phyloP scores from a whole-genome alignment of 2,329 filamentous ascomycete species.

The Aspergillus intermedius region DNA sequence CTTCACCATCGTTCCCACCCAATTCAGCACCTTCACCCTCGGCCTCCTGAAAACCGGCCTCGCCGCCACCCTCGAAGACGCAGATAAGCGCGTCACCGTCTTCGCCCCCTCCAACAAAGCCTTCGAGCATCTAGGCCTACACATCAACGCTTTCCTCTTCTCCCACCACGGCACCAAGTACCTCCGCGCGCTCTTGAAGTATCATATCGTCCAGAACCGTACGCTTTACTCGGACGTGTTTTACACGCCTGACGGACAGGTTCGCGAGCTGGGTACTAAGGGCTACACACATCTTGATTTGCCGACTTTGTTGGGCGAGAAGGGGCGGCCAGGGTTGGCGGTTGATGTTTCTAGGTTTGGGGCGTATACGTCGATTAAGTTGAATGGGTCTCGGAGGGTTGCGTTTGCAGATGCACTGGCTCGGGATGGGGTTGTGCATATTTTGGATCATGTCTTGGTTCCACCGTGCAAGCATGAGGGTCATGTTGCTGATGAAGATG shows the following conservation, averaged over 20 bases:
- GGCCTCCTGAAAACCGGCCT: slow-evolving; percentile 71
- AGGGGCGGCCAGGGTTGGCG: slow-evolving; percentile 48
- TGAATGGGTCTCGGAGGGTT: slow-evolving; percentile 68
- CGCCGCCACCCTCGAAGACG: slow-evolving; percentile 48
- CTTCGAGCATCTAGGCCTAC: slow-evolving; percentile 67
- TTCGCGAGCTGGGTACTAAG: slow-evolving; percentile 14
- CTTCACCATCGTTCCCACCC: slow-evolving; percentile 57
- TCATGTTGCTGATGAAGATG: slow-evolving; percentile 1
- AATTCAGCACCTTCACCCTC: slow-evolving; percentile 73
- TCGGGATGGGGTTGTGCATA: slow-evolving; percentile 75
- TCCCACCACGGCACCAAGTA: slow-evolving; percentile 66
- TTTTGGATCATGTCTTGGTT: slow-evolving; percentile 65
- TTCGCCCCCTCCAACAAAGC: slow-evolving; percentile 77
- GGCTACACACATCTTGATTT: slow-evolving; percentile 54
- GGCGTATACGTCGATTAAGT: slow-evolving; percentile 63
- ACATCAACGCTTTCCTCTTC: slow-evolving; percentile 79
- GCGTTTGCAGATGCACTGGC: slow-evolving; percentile 63
- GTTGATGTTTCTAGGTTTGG: slow-evolving; percentile 65
- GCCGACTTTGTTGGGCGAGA: slow-evolving; percentile 61
- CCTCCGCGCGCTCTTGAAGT: slow-evolving; percentile 69
- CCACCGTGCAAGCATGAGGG: slow-evolving; percentile 55
- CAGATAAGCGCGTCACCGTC: slow-evolving; percentile 63
- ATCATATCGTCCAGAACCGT: slow-evolving; percentile 66
- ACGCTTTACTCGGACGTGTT: slow-evolving; percentile 69
- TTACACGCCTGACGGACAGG: slow-evolving; percentile 53